A percentile compares a stretch with the other conserved stretches of the same genome.
These are phyloP conservation scores for Trichoderma citrinoviride DNA, from an alignment of 2,329 filamentous ascomycete genomes.

Conservation along the genomic window DNA sequence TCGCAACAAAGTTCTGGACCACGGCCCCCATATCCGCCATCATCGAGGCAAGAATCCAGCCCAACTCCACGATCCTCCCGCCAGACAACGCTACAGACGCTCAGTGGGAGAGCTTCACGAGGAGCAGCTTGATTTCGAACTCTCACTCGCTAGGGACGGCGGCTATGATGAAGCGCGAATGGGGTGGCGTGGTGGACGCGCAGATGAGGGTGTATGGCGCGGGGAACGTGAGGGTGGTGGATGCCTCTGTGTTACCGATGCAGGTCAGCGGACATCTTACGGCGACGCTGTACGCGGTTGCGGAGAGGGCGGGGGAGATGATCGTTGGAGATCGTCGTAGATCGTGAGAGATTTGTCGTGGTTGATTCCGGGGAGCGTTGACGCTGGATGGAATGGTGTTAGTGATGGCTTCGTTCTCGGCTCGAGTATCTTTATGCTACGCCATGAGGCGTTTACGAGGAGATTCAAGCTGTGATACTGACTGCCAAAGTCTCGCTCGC, in stretches of 20 bases:
- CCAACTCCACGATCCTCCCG: slow-evolving; percentile 1
- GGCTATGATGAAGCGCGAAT: slow-evolving; percentile 46
- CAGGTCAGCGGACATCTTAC: slow-evolving; percentile 40
- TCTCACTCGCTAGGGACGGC: slow-evolving; percentile 50
- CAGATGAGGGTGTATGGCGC: slow-evolving; percentile 45
- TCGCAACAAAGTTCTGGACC: slow-evolving; percentile 34
- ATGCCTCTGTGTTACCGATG: slow-evolving; percentile 46
- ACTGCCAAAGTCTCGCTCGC: too few relatives aligned
- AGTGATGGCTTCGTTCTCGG: too few relatives aligned
- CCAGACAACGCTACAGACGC: slow-evolving; percentile 18
- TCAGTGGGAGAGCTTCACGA: slow-evolving; percentile 24
- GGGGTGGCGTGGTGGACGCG: slow-evolving; percentile 46
- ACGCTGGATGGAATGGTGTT: background rate
- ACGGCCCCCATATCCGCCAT: slow-evolving; percentile 27
- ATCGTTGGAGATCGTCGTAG: slow-evolving; percentile 28
- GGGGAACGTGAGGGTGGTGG: slow-evolving; percentile 44
- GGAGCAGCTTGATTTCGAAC: slow-evolving; percentile 26
- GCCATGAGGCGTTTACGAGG: too few relatives aligned
- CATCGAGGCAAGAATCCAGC: background rate
- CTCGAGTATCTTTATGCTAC: too few relatives aligned
- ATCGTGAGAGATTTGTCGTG: background rate
- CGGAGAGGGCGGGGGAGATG: slow-evolving; percentile 42
- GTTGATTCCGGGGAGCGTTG: background rate
- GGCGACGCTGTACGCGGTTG: slow-evolving; percentile 32
- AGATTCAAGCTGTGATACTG: too few relatives aligned